Evolutionary conservation across 1,284 basidiomycete species (phyloP).

Genomic region (Melanopsichium pennsylvanicum): DNA sequence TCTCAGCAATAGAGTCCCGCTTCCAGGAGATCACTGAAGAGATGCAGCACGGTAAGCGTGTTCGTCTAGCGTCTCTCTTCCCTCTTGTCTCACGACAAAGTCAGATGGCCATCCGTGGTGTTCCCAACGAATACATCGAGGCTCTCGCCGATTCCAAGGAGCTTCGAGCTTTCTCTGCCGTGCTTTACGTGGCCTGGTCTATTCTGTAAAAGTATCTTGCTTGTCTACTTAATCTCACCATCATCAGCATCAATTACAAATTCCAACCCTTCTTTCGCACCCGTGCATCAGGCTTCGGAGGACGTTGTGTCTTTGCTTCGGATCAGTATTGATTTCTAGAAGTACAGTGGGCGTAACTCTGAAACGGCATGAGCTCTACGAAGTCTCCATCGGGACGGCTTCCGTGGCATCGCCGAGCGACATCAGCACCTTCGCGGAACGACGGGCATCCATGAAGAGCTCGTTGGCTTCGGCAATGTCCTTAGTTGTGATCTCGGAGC

Average conservation of each 20-base stretch:
- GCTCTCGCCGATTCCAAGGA: slow-evolving; percentile 66
- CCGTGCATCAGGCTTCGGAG: neutral
- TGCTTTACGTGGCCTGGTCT: slow-evolving; percentile 69
- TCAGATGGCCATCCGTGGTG: slow-evolving; percentile 74
- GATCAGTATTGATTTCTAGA: slow-evolving; percentile 10
- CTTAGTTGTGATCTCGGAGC: slow-evolving; percentile 80
- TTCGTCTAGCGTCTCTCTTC: slow-evolving; percentile 77
- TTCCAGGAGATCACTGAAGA: slow-evolving; percentile 48
- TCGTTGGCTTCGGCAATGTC: slow-evolving; percentile 85
- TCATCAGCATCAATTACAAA: neutral
- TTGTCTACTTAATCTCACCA: neutral
- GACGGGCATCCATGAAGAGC: slow-evolving; percentile 90
- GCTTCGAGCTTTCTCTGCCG: slow-evolving; percentile 69
- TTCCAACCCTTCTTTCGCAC: neutral
- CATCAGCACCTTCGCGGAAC: slow-evolving; percentile 46
- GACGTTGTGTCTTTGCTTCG: neutral
- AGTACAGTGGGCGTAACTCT: slow-evolving; percentile 12
- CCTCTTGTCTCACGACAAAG: slow-evolving; percentile 81
- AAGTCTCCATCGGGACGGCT: slow-evolving; percentile 47
- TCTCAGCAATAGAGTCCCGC: slow-evolving; percentile 68
- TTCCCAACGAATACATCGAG: slow-evolving; percentile 84
- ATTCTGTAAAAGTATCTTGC: slow-evolving; percentile 21
- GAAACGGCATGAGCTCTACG: slow-evolving; percentile 1
- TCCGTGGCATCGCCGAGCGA: slow-evolving; percentile 13
- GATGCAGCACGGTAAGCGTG: slow-evolving; percentile 68